Base-by-base conservation (phyloP, 257 asterid species). In the Parsonsia alboflavescens region DNA sequence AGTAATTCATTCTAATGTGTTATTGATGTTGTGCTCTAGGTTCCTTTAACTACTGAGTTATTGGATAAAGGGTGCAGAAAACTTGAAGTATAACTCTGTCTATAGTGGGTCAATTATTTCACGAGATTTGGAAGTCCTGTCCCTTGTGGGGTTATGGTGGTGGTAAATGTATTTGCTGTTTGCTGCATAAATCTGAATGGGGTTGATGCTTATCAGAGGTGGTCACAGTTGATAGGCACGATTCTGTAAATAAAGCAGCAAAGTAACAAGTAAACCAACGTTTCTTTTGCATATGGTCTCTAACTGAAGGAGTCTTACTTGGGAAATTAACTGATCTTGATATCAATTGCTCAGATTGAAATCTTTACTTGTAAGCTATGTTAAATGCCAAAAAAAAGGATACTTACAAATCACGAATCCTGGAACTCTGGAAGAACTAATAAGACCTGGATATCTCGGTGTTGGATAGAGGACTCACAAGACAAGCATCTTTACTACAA, bases 401-500 rank as follows among this genome's bases (percentile, higher is more conserved):
- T n/a, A n/a, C n/a, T 44, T n/a, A n/a, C 10, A 22, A 42, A 10
- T 49, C 26, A 1, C 21, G 77, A 90, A 80, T 61, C 93, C 93
- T 12, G 85, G 85, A 70, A 80, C 73, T 75, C 93, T 95, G 11
- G 96, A 89, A 65, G 97, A 88, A 68, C 99, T 98, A 9, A 77
- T 79, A 3, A 71, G 89, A 76, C 99, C 99, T 0, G 98, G 96
- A 66, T 86, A 83, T 73, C 88, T 86, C 0, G 93, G 96, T 57
- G 65, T 91, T 13, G 79, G 94, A 50, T 84, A 86, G 42, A 83
- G 85, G 67, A 33, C 86, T 50, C 85, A 56, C 49, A 81, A 79
- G 63, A 68, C 80, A 39, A 75, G 65, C 7, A 70, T 54, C 21
- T 76, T 88, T 57, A 80, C 91, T 10, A 73, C 79, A 5, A 83